Conservation (phyloP, 257 asterid genomes). For the Solanum stenotomum region DNA sequence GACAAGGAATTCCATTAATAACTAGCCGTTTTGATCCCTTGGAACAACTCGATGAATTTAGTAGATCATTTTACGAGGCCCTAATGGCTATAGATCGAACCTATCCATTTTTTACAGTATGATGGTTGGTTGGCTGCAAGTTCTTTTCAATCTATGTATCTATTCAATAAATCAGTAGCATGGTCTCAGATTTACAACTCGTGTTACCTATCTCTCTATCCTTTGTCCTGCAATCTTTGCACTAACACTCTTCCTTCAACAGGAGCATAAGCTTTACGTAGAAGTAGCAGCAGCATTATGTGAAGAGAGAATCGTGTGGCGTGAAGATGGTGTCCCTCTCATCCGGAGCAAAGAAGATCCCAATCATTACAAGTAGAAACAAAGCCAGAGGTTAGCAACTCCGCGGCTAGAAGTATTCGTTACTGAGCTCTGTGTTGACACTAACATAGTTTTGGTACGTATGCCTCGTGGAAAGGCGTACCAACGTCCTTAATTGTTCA, state of each 20-base stretch:
- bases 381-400: neutral
- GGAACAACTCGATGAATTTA: neutral
- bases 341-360: conserved; percentile 55
- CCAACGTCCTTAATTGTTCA: neutral
- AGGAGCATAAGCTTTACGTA: conserved; percentile 67
- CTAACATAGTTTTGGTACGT: neutral
- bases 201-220: neutral
- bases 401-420: neutral
- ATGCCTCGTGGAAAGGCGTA: neutral
- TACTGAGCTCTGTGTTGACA: neutral
- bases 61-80: neutral
- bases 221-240: neutral
- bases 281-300: conserved; percentile 61
- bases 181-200: neutral
- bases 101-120: neutral
- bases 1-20: neutral
- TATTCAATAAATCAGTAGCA: neutral
- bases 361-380: conserved; percentile 13
- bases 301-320: conserved; percentile 62
- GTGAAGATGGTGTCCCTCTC: conserved; percentile 76
- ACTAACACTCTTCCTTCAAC: neutral
- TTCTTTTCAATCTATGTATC: neutral
- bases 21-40: neutral
- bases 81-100: neutral
- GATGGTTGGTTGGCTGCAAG: neutral